Conservation (phyloP, 208 protist genomes). For the Acanthamoeba royreba region DNA sequence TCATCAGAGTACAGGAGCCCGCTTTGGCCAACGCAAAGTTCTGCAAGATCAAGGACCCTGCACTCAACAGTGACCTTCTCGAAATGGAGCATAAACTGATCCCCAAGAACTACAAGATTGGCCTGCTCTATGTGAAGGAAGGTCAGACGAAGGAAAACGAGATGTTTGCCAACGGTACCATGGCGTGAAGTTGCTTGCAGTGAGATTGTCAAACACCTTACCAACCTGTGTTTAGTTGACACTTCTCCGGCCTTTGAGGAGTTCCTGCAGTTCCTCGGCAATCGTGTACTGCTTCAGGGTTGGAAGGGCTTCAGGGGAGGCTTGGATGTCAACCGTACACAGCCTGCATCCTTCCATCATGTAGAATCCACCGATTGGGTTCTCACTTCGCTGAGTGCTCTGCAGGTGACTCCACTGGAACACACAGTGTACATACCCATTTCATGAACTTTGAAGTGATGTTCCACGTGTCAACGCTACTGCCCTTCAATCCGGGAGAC, state of each 20-base stretch:
- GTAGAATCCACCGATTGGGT: too few relatives aligned
- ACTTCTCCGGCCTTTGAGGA: background rate
- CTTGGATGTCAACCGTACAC: background rate
- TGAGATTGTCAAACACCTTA: background rate
- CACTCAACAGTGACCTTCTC: background rate
- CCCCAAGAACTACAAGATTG: conserved; percentile 59
- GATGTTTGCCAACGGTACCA: conserved; percentile 24
- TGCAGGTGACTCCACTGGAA: conserved; percentile 60
- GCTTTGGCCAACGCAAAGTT: background rate
- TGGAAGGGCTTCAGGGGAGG: conserved; percentile 24
- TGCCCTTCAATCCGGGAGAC: conserved; percentile 56
- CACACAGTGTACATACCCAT: conserved; percentile 55
- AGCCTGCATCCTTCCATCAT: too few relatives aligned
- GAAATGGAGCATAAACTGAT: conserved; percentile 50
- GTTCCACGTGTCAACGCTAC: conserved; percentile 78
- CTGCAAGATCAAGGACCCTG: background rate
- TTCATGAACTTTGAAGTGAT: conserved; percentile 71
- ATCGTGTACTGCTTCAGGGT: background rate
- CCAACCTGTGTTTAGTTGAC: background rate
- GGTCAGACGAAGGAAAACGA: conserved; percentile 35
- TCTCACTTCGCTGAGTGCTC: too few relatives aligned
- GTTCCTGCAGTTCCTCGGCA: background rate
- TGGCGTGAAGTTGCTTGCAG: too few relatives aligned
- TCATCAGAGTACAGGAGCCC: background rate
- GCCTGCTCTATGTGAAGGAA: conserved; percentile 49